Conservation (phyloP, 352 stramenopile species). For the Pythium graminicola region DNA sequence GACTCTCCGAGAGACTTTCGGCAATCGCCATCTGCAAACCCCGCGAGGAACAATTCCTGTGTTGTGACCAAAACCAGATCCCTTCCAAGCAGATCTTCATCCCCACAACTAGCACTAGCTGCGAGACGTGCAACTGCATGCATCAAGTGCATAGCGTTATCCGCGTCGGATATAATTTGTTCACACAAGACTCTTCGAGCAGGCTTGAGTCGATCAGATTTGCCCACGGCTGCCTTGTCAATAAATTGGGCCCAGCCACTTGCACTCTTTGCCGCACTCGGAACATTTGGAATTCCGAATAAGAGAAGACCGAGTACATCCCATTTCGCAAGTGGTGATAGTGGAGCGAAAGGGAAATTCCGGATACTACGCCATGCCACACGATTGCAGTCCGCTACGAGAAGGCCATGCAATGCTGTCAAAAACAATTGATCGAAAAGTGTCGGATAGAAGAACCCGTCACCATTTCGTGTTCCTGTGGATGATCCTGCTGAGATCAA, state of each 20-base stretch:
- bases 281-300: constrained; percentile 65
- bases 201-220: constrained; percentile 24
- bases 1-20: constrained; percentile 23
- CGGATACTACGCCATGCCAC: constrained; percentile 68
- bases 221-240: constrained; percentile 30
- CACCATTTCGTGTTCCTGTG: constrained; percentile 19
- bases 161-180: constrained; percentile 51
- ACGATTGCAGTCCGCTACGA: constrained; percentile 70
- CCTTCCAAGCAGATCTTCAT: constrained; percentile 13
- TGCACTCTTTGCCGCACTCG: constrained; percentile 46
- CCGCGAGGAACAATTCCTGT: constrained; percentile 25
- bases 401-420: constrained; percentile 64
- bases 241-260: constrained; percentile 65
- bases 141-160: constrained; percentile 65
- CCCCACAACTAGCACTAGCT: constrained; percentile 20
- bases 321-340: constrained; percentile 76
- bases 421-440: constrained; percentile 84
- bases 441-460: constrained; percentile 59
- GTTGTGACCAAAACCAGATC: constrained; percentile 25
- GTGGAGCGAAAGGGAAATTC: constrained; percentile 58
- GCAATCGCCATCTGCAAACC: constrained; percentile 21
- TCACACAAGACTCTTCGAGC: constrained; percentile 48
- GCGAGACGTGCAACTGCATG: constrained; percentile 57
- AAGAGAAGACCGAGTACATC: constrained; percentile 69
- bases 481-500: constrained; percentile 35